Evolutionary conservation across 306 rosid genomes (phyloP).

Genomic region (Styphnolobium japonicum): DNA sequence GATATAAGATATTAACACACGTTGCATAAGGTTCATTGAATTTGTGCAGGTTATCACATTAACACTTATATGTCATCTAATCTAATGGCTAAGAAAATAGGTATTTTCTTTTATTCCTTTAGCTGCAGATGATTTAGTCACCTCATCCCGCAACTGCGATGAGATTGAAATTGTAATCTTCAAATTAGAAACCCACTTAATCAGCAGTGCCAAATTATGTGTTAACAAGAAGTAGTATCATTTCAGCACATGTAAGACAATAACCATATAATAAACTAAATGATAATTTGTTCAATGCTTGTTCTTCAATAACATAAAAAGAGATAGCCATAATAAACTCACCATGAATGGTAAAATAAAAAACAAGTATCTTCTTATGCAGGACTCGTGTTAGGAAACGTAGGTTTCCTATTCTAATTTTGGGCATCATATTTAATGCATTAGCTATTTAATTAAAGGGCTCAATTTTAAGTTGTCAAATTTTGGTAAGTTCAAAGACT

Average conservation of each 20-base stretch:
- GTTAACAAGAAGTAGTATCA: no score
- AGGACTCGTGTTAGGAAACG: no score
- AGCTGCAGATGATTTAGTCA: neutral
- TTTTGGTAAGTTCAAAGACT: no score
- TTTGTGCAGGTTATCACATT: neutral
- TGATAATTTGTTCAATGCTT: neutral
- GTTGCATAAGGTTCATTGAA: neutral
- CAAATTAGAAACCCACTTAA: neutral
- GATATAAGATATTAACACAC: no score
- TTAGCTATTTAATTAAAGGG: no score
- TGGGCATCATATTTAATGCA: no score
- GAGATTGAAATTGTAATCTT: neutral
- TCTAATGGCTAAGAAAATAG: neutral
- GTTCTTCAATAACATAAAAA: neutral
- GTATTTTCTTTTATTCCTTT: neutral
- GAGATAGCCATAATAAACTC: neutral
- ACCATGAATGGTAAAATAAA: neutral
- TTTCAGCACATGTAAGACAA: no score
- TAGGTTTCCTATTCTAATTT: no score
- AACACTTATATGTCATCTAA: no score
- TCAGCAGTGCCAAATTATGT: no score
- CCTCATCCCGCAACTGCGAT: neutral
- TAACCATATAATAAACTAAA: neutral
- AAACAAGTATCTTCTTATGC: no score
- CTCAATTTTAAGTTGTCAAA: no score